Evolutionary conservation across 371 early-diverging fungal species (phyloP).

Genomic region (Mucor irregularis): DNA sequence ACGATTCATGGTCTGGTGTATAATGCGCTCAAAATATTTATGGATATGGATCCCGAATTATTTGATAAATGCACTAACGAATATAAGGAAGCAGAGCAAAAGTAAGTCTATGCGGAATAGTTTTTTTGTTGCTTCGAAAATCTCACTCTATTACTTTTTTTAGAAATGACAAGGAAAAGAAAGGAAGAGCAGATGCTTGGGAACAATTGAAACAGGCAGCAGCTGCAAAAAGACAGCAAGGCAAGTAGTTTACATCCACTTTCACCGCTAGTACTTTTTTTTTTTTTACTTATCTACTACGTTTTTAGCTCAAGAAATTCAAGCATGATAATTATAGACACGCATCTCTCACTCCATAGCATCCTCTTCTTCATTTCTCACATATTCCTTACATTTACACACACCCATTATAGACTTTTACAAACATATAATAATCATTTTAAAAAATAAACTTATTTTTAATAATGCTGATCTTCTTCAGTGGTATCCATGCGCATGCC

Average conservation of each 20-base stretch:
- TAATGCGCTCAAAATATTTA: constrained; percentile 88
- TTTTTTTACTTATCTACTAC: too few relatives aligned
- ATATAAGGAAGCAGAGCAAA: constrained; percentile 50
- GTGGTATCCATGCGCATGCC: constrained; percentile 9
- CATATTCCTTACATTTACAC: too few relatives aligned
- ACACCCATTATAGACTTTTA: too few relatives aligned
- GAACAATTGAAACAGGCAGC: constrained; percentile 2
- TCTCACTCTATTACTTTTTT: not conserved
- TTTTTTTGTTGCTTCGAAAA: too few relatives aligned
- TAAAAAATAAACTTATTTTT: too few relatives aligned
- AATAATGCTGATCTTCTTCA: not conserved
- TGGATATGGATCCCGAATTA: constrained; percentile 87
- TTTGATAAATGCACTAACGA: constrained; percentile 85
- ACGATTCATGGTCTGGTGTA: constrained; percentile 91
- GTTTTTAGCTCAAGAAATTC: too few relatives aligned
- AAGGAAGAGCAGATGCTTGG: not conserved
- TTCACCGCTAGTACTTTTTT: too few relatives aligned
- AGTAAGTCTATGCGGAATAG: constrained; percentile 13
- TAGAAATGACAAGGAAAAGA: not conserved
- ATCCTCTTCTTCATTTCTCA: too few relatives aligned
- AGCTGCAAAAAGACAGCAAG: not conserved
- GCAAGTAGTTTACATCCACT: not conserved
- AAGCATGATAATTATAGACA: too few relatives aligned
- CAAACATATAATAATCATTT: too few relatives aligned
- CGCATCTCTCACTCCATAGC: too few relatives aligned